Conservation (phyloP, 106 monocot genomes). For the Dioscorea zingiberensis region DNA sequence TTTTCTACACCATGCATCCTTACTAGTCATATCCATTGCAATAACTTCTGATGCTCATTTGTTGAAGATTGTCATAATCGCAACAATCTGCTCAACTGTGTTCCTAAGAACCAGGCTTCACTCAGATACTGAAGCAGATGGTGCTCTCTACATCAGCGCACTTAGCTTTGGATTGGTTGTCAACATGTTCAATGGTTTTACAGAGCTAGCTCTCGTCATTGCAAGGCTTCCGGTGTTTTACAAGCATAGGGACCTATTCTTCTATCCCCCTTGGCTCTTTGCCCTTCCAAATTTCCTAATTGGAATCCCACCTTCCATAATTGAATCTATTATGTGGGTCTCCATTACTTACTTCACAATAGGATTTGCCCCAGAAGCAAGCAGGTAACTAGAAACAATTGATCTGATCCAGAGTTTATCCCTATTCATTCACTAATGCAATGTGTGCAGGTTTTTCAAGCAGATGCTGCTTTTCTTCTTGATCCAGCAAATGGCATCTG, state of each 20-base stretch:
- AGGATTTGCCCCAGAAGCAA: slow-evolving; percentile 72
- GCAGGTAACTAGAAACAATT: slow-evolving; percentile 25
- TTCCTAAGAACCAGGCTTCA: slow-evolving; percentile 59
- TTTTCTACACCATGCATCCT: not conserved
- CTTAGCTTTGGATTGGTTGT: slow-evolving; percentile 43
- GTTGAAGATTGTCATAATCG: slow-evolving; percentile 42
- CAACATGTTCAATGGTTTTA: slow-evolving; percentile 75
- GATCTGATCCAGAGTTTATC: not conserved
- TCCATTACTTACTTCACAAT: slow-evolving; percentile 62
- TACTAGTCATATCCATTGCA: no score
- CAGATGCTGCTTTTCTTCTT: slow-evolving; percentile 39
- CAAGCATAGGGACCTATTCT: slow-evolving; percentile 73
- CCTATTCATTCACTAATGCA: not conserved
- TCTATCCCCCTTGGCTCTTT: slow-evolving; percentile 70
- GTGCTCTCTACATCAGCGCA: slow-evolving; percentile 51
- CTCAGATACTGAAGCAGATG: slow-evolving; percentile 29
- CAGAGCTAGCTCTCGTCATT: slow-evolving; percentile 50
- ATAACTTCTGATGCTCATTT: no score
- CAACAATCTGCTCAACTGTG: slow-evolving; percentile 48
- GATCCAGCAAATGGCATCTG: slow-evolving; percentile 66
- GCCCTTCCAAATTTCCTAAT: slow-evolving; percentile 53
- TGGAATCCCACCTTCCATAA: slow-evolving; percentile 52
- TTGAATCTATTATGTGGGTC: slow-evolving; percentile 58
- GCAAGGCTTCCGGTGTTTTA: slow-evolving; percentile 71
- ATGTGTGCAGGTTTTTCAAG: slow-evolving; percentile 53